Evolutionary conservation across 2,329 filamentous ascomycete species (phyloP).

Genomic region (Aspergillus pseudonomiae): DNA sequence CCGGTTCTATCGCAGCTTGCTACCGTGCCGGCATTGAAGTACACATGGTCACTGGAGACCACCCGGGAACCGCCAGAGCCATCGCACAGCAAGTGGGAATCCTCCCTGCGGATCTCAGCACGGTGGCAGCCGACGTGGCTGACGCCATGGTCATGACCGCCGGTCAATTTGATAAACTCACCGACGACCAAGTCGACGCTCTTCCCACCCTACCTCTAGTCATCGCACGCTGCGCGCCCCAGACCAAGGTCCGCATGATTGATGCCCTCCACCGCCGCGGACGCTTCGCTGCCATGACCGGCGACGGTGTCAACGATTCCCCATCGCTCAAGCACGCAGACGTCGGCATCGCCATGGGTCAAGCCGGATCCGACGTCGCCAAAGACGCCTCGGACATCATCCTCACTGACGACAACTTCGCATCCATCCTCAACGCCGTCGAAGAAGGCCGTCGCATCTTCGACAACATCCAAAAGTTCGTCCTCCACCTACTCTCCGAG

Average conservation of each 20-base stretch:
- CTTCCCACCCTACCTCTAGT: slow-evolving; percentile 58
- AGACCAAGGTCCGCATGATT: slow-evolving; percentile 80
- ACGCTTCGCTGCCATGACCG: slow-evolving; percentile 80
- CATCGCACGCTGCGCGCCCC: slow-evolving; percentile 58
- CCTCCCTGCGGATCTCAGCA: slow-evolving; percentile 62
- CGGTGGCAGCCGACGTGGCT: slow-evolving; percentile 62
- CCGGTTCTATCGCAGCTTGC: slow-evolving; percentile 67
- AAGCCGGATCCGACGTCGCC: slow-evolving; percentile 76
- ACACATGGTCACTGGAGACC: slow-evolving; percentile 81
- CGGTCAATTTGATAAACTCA: slow-evolving; percentile 73
- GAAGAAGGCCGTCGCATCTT: slow-evolving; percentile 81
- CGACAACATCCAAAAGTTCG: slow-evolving; percentile 84
- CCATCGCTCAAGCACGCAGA: slow-evolving; percentile 78
- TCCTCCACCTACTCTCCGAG: slow-evolving; percentile 73
- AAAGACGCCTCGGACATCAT: slow-evolving; percentile 67
- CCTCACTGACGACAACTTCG: slow-evolving; percentile 79
- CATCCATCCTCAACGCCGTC: slow-evolving; percentile 77
- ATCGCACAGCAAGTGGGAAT: slow-evolving; percentile 78
- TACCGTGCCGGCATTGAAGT: slow-evolving; percentile 72
- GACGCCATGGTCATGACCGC: slow-evolving; percentile 71
- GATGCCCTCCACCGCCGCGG: slow-evolving; percentile 58
- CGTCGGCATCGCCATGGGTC: slow-evolving; percentile 82
- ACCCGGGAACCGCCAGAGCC: slow-evolving; percentile 73
- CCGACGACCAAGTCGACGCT: slow-evolving; percentile 68
- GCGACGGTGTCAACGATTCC: slow-evolving; percentile 83